These are phyloP conservation scores for Drosera spatulata DNA, from an alignment of 179 eudicot species.

Conservation along the genomic window DNA sequence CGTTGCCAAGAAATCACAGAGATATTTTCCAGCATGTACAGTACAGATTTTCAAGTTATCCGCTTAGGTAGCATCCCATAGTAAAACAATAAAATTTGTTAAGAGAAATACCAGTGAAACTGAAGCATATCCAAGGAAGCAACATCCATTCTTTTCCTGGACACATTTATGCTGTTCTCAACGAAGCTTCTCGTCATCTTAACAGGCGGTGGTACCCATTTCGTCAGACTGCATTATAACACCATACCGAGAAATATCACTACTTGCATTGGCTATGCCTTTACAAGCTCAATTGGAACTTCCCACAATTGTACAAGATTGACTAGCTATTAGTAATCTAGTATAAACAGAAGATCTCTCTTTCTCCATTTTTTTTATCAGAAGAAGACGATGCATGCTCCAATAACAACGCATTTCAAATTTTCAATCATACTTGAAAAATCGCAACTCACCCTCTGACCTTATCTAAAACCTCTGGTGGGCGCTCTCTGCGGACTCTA, in stretches of 20 bases:
- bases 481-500: conserved; percentile 84
- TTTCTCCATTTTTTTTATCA: no score
- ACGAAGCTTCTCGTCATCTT: conserved; percentile 86
- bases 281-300: no score
- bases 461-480: conserved; percentile 70
- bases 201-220: conserved; percentile 98
- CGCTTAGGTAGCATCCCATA: background rate
- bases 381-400: no score
- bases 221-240: conserved; percentile 57
- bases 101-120: conserved; percentile 69
- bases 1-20: no score
- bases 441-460: conserved; percentile 70
- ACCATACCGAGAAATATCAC: background rate
- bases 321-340: no score
- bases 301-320: no score
- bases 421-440: background rate
- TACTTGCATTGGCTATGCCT: background rate
- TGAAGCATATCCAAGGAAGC: conserved; percentile 94
- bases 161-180: conserved; percentile 57
- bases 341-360: no score
- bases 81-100: background rate
- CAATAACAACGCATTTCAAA: no score
- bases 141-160: conserved; percentile 95
- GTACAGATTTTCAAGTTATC: no score
- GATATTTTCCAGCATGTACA: no score